Evolutionary conservation across 2,329 filamentous ascomycete species (phyloP).

Genomic region (Orbilia ellipsospora): DNA sequence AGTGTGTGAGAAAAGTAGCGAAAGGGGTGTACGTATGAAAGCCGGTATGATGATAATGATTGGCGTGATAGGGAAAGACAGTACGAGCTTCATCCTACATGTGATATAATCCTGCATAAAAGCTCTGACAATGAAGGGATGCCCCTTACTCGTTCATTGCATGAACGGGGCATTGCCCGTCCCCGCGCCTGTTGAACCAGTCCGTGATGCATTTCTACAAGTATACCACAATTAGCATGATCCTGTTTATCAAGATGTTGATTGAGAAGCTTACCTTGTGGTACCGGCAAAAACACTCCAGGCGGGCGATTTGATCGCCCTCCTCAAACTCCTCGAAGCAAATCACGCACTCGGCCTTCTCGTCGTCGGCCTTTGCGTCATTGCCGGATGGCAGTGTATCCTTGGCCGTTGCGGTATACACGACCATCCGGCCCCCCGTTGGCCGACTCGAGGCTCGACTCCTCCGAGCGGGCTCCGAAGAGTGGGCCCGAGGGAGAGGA

Average conservation of each 20-base stretch:
- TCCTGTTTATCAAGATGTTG: background rate
- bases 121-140: background rate
- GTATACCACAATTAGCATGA: no score
- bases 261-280: slow-evolving; percentile 63
- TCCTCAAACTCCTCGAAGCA: slow-evolving; percentile 69
- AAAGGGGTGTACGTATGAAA: background rate
- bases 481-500: slow-evolving; percentile 12
- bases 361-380: slow-evolving; percentile 62
- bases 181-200: slow-evolving; percentile 34
- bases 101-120: no score
- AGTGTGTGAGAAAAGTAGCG: background rate
- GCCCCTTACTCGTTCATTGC: slow-evolving; percentile 42
- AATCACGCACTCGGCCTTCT: slow-evolving; percentile 66
- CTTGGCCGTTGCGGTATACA: slow-evolving; percentile 67
- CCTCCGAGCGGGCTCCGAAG: slow-evolving; percentile 40
- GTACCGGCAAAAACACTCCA: slow-evolving; percentile 69
- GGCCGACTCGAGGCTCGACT: slow-evolving; percentile 54
- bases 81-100: no score
- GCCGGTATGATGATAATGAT: background rate
- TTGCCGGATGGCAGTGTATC: slow-evolving; percentile 64
- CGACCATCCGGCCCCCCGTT: slow-evolving; percentile 63
- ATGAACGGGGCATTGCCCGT: slow-evolving; percentile 38
- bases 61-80: background rate
- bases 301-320: slow-evolving; percentile 66
- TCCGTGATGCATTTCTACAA: slow-evolving; percentile 47